phyloP scores from a whole-genome alignment of 345 rosid species.

The Salix suchowensis region DNA sequence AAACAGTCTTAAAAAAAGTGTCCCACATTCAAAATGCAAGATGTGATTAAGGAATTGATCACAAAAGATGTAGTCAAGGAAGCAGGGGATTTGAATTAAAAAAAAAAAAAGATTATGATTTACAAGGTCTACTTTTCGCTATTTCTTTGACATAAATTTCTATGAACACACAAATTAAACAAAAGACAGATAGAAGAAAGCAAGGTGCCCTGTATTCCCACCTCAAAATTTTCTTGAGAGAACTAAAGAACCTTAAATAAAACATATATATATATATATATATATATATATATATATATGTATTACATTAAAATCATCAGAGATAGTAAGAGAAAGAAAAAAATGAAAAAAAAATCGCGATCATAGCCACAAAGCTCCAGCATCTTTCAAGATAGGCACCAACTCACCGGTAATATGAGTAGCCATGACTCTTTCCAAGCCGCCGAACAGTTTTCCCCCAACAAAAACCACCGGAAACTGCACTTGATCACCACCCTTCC shows the following conservation, averaged over 20 bases:
- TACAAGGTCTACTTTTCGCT: neutral
- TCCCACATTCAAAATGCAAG: neutral
- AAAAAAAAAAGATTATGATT: neutral
- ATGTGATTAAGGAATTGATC: neutral
- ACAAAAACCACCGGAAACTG: slow-evolving; percentile 72
- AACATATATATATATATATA: no score
- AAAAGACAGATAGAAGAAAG: neutral
- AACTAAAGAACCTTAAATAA: no score
- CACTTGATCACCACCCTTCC: slow-evolving; percentile 10
- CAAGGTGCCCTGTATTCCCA: neutral
- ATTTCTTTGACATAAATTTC: neutral
- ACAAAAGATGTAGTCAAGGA: no score
- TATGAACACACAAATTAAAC: neutral
- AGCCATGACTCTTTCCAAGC: slow-evolving; percentile 74
- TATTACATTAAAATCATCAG: neutral
- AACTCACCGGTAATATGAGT: slow-evolving; percentile 79
- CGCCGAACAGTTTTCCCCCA: slow-evolving; percentile 82
- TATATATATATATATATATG: no score
- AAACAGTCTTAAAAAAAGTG: neutral
- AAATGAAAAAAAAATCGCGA: neutral
- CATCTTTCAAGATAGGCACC: slow-evolving; percentile 75
- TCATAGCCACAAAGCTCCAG: slow-evolving; percentile 82
- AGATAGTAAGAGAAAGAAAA: neutral
- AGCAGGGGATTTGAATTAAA: no score
- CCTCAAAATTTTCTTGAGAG: neutral